Percentiles rank a stretch among this genome's conserved stretches.
These are phyloP conservation scores for Phytophthora gonapodyides DNA, from an alignment of 352 stramenopile genomes.

Conservation along the genomic window DNA sequence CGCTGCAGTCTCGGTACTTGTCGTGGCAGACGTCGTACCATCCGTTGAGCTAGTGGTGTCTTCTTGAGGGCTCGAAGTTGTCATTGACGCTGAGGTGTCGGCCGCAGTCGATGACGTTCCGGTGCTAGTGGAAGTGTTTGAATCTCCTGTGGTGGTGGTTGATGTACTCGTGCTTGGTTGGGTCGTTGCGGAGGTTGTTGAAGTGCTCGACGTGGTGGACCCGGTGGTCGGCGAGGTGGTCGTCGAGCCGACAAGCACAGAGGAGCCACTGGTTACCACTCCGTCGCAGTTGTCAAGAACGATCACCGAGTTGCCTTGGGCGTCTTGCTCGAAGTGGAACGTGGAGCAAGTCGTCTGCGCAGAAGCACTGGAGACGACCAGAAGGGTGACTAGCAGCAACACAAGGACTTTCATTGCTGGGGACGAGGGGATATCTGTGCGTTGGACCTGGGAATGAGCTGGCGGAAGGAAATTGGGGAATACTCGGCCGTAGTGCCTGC, in stretches of 20 bases:
- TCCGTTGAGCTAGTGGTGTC: background rate
- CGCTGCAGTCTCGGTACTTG: background rate
- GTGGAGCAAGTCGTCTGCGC: constrained; percentile 20
- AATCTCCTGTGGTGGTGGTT: background rate
- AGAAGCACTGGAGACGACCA: constrained; percentile 11
- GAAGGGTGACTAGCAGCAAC: constrained; percentile 17
- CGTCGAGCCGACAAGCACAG: constrained; percentile 13
- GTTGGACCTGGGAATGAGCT: background rate
- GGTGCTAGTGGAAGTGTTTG: constrained; percentile 6
- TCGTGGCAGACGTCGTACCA: background rate
- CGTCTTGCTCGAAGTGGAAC: constrained; percentile 28
- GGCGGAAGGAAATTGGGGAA: constrained; percentile 24
- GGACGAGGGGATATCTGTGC: background rate
- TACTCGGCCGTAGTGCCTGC: constrained; percentile 3
- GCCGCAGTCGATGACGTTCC: background rate
- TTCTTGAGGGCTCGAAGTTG: constrained; percentile 7
- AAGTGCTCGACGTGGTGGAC: background rate
- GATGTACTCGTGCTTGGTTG: no score
- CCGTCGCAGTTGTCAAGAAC: constrained; percentile 25
- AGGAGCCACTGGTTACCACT: constrained; percentile 15
- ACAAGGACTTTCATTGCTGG: constrained; percentile 21
- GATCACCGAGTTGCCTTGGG: constrained; percentile 19
- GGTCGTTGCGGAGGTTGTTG: background rate
- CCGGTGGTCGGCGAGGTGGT: background rate
- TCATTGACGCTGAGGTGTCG: constrained; percentile 4